These are phyloP conservation scores for Sphagnurus paluster DNA, from an alignment of 1,284 basidiomycete genomes.

Conservation along the genomic window DNA sequence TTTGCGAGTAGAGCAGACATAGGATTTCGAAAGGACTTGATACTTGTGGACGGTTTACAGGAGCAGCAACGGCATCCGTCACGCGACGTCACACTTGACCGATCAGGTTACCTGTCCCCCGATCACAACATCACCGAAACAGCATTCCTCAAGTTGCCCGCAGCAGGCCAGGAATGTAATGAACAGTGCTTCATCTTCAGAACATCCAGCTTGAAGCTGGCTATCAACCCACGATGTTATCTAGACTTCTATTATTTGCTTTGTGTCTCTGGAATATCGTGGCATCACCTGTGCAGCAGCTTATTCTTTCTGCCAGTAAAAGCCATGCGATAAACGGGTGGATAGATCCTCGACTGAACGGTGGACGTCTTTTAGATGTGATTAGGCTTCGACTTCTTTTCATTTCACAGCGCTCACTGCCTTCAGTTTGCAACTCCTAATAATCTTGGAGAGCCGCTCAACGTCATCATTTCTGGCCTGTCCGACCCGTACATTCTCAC, in stretches of 20 bases:
- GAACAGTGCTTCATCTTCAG: not conserved
- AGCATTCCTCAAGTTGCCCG: not conserved
- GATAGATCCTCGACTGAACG: conserved; percentile 68
- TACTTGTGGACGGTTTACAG: no score
- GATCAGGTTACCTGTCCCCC: conserved; percentile 12
- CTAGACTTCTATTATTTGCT: conserved; percentile 14
- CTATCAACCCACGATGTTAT: conserved; percentile 1
- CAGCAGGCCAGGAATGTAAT: conserved; percentile 9
- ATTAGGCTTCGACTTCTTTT: conserved; percentile 22
- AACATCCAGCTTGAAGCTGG: not conserved
- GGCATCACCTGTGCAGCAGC: conserved; percentile 12
- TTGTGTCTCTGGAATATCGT: conserved; percentile 10
- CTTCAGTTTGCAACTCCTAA: conserved; percentile 56
- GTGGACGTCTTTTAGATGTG: conserved; percentile 73
- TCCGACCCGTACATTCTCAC: conserved; percentile 72
- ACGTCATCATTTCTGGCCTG: conserved; percentile 56
- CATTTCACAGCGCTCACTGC: conserved; percentile 1
- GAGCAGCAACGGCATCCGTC: not conserved
- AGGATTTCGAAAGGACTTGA: conserved; percentile 3
- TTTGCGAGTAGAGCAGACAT: conserved; percentile 25
- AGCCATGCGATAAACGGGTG: conserved; percentile 45
- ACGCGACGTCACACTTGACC: conserved; percentile 7
- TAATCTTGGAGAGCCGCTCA: conserved; percentile 73
- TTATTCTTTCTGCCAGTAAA: conserved; percentile 7
- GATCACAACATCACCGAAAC: conserved; percentile 5